Conservation (phyloP, 163 green algal genomes). For the Volvox carteri region DNA sequence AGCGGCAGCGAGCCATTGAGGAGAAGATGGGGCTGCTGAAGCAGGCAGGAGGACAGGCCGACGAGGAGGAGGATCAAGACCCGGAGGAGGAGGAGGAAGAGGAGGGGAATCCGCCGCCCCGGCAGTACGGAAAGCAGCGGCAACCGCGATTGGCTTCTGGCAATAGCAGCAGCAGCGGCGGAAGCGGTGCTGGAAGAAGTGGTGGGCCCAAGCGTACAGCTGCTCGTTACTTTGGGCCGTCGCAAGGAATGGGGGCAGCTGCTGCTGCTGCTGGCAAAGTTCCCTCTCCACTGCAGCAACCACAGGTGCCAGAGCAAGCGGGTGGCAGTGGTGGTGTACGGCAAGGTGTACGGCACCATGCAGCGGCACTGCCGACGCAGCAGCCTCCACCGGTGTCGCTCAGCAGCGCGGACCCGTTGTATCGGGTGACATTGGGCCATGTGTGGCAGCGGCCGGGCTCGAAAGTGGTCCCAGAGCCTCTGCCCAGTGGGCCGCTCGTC, state of each 20-base stretch:
- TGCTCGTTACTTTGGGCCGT: too few species aligned
- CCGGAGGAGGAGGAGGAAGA: background rate
- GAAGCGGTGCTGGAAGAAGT: background rate
- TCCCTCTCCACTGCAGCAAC: background rate
- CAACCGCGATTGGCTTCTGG: too few species aligned
- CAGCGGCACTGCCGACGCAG: background rate
- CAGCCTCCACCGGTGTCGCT: background rate
- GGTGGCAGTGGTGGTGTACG: background rate
- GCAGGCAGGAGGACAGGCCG: background rate
- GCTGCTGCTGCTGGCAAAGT: background rate
- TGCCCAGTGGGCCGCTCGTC: background rate
- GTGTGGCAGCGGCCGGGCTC: conserved; percentile 28
- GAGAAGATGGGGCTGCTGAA: background rate
- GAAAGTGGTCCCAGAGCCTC: background rate
- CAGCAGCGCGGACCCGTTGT: background rate
- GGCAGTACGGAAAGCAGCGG: background rate
- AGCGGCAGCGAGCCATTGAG: conserved; percentile 21
- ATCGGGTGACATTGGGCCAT: background rate
- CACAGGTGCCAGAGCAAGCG: background rate
- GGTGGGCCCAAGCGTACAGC: too few species aligned
- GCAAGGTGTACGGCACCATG: background rate
- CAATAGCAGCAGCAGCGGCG: background rate
- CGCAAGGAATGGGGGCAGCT: too few species aligned
- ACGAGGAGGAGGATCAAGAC: background rate
- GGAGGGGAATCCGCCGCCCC: background rate